These are phyloP conservation scores for Dactylella cylindrospora DNA, from an alignment of 2,329 filamentous ascomycete species.

Conservation along the genomic window DNA sequence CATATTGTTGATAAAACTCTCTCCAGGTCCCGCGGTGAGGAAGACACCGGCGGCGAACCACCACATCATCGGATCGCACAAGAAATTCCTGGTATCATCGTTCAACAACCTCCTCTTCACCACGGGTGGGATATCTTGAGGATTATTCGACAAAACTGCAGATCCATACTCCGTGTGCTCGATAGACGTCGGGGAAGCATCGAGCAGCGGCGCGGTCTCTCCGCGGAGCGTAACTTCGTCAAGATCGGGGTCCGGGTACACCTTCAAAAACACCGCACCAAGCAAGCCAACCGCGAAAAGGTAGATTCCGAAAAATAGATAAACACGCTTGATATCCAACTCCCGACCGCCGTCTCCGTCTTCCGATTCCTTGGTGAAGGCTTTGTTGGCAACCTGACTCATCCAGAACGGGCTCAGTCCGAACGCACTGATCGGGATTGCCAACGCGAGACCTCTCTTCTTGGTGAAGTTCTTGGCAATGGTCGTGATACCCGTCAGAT, in stretches of 20 bases:
- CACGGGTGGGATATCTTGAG: constrained; percentile 51
- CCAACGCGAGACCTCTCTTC: constrained; percentile 83
- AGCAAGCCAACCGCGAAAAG: constrained; percentile 70
- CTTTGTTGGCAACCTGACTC: constrained; percentile 77
- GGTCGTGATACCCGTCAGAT: constrained; percentile 85
- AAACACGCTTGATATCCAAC: constrained; percentile 79
- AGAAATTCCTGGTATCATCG: constrained; percentile 80
- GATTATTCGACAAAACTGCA: constrained; percentile 59
- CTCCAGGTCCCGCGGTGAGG: constrained; percentile 89
- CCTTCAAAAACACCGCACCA: constrained; percentile 71
- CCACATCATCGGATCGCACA: constrained; percentile 94
- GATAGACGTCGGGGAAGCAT: constrained; percentile 51
- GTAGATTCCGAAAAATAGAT: constrained; percentile 77
- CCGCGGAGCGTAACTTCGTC: constrained; percentile 29
- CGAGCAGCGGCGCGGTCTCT: constrained; percentile 34
- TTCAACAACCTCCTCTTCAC: constrained; percentile 93
- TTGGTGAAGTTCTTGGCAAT: constrained; percentile 98
- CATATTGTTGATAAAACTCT: constrained; percentile 96
- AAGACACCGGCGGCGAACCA: constrained; percentile 87
- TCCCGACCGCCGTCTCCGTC: constrained; percentile 63
- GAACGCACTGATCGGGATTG: constrained; percentile 86
- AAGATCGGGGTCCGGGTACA: constrained; percentile 67
- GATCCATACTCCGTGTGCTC: constrained; percentile 54
- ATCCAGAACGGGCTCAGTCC: constrained; percentile 95
- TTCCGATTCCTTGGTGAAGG: constrained; percentile 69